Evolutionary conservation across 345 rosid genomes (phyloP).

Genomic region (Salix exigua): DNA sequence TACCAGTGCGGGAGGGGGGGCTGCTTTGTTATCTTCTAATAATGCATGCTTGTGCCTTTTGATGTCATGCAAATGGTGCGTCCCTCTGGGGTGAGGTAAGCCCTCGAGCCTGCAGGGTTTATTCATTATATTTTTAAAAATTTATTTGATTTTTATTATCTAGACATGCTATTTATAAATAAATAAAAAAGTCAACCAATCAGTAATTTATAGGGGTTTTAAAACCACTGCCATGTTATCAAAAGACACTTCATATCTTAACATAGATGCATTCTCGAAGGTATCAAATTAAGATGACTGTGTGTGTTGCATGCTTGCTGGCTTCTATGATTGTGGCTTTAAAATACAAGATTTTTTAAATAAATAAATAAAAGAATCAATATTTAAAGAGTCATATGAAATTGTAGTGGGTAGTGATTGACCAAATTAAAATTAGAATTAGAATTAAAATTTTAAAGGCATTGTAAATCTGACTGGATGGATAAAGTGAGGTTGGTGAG

Average conservation of each 20-base stretch:
- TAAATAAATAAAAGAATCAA: not conserved
- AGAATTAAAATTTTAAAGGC: too few relatives aligned
- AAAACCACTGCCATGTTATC: too few relatives aligned
- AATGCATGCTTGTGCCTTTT: not conserved
- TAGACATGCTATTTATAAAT: not conserved
- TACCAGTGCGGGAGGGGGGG: too few relatives aligned
- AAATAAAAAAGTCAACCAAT: too few relatives aligned
- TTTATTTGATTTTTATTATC: too few relatives aligned
- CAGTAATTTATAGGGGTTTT: too few relatives aligned
- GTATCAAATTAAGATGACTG: not conserved
- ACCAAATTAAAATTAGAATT: too few relatives aligned
- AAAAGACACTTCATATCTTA: too few relatives aligned
- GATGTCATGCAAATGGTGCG: not conserved
- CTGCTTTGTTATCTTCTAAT: not conserved
- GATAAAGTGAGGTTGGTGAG: constrained; percentile 23
- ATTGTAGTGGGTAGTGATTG: not conserved
- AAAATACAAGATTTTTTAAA: not conserved
- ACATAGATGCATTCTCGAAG: too few relatives aligned
- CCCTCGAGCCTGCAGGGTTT: not conserved
- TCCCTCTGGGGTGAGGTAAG: constrained; percentile 14
- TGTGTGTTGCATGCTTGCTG: not conserved
- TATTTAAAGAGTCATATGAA: not conserved
- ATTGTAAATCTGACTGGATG: too few relatives aligned
- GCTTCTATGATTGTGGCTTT: not conserved
- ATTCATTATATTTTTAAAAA: too few relatives aligned